Percentiles rank a stretch among this genome's conserved stretches.
Evolutionary conservation across 768 basidiomycete species (phyloP).

Genomic region (Inosperma sp.): DNA sequence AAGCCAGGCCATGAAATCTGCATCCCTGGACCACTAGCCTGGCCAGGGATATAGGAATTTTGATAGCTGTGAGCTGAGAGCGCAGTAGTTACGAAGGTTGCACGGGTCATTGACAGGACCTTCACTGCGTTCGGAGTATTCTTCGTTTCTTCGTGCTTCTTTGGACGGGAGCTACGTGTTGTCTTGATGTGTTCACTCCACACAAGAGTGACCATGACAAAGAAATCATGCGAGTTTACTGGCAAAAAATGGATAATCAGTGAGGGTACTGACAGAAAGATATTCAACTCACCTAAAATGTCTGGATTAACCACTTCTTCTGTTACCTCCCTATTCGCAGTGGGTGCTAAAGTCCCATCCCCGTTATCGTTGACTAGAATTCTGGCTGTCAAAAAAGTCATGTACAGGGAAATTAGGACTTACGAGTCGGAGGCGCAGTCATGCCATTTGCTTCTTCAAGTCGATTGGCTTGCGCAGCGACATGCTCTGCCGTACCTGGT

Average conservation of each 20-base stretch:
- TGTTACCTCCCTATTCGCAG: too few relatives aligned
- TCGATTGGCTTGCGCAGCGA: too few relatives aligned
- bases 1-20: conserved; percentile 6
- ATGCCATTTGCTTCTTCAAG: too few relatives aligned
- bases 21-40: conserved; percentile 3
- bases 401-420: too few relatives aligned
- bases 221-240: conserved; percentile 4
- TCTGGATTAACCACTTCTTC: too few relatives aligned
- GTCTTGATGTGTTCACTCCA: background rate
- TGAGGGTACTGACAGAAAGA: background rate
- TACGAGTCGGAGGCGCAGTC: too few relatives aligned
- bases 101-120: background rate
- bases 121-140: conserved; percentile 1
- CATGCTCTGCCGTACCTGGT: conserved; percentile 4
- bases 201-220: conserved; percentile 3
- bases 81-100: background rate
- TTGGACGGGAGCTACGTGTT: background rate
- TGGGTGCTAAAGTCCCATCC: too few relatives aligned
- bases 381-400: too few relatives aligned
- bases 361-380: too few relatives aligned
- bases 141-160: background rate
- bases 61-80: conserved; percentile 1
- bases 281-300: too few relatives aligned
- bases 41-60: conserved; percentile 1
- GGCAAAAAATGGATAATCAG: background rate